Evolutionary conservation across 441 rosid species (phyloP), one percentile per base, ranked within the genome.

Genomic region (Populus hybrid): DNA sequence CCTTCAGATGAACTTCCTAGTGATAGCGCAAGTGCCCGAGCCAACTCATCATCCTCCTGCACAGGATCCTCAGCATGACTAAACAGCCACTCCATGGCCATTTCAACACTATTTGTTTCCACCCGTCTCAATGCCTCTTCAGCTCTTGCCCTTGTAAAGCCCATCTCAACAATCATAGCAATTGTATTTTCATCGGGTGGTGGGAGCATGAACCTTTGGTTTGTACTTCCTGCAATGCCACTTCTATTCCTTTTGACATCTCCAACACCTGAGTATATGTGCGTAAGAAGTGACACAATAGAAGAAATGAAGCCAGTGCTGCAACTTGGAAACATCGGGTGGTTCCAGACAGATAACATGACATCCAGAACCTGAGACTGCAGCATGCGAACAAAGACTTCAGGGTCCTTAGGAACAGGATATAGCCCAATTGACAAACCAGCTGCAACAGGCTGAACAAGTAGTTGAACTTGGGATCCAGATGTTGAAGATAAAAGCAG

Each of bases 21-120:
- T 73, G 98, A 97, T n/a, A 95, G 82, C 70, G 99, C 98, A 84
- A 97, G 95, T 63, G 99, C 99, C 66, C 90, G 94, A 76, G 99
- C 99, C 76, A 97, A 87, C 82, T 97, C 98, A 86, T 97, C 98
- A 87, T 97, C 97, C 86, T 97, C 98, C 85, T 92, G 98, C 83
- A 92, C 96, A 82, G 90, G 94, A 84, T 97, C 98, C 76, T 97
- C 98, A 69, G 92, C 86, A 85, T 97, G 95, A 84, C 84, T 89
- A 83, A 91, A 84, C 77, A 97, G 81, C 98, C 98, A 97, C 81
- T 97, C 99, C 96, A 91, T 97, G 34, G 99, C 98, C 95, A 97
- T 84, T 80, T 94, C 99, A 70, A 97, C 98, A 89, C 97, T 97
- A 80, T 97, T 97, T 63, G 99, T 86, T 87, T 92, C 98, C 78